A percentile compares a stretch with the other conserved stretches of the same genome.
Conservation (phyloP, 148 eudicot genomes). For the Rhododendron molle region DNA sequence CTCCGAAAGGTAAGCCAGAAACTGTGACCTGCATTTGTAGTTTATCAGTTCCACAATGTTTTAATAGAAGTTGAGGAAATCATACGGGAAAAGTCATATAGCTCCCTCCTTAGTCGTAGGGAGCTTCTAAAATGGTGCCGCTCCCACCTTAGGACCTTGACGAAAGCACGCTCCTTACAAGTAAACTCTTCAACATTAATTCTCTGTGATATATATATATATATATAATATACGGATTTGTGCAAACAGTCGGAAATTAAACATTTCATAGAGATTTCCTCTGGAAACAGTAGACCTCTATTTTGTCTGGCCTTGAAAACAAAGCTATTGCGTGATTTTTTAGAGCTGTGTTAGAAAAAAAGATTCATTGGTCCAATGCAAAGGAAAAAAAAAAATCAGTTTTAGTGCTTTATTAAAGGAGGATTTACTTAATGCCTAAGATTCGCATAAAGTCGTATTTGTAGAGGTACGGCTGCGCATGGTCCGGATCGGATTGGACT, state of each 20-base stretch:
- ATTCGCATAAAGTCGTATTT: not conserved
- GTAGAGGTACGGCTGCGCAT: not conserved
- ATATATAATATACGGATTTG: no score
- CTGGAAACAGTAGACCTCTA: not conserved
- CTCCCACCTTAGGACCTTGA: no score
- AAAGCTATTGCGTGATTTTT: not conserved
- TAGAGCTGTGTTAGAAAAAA: not conserved
- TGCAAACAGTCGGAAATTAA: not conserved
- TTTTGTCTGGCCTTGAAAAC: not conserved
- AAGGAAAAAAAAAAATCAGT: not conserved
- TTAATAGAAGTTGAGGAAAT: not conserved
- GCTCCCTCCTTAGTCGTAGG: not conserved
- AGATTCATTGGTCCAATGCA: not conserved
- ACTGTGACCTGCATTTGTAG: slow-evolving; percentile 42
- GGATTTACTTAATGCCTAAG: not conserved
- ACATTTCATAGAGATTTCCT: not conserved
- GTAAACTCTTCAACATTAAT: not conserved
- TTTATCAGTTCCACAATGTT: not conserved
- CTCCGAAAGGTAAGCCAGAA: slow-evolving; percentile 59
- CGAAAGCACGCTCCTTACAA: not conserved
- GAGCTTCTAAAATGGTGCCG: no score
- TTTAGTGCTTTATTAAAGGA: not conserved
- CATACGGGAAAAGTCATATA: not conserved
- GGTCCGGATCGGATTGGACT: no score
- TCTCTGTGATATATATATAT: no score